phyloP scores from a whole-genome alignment of 2,329 filamentous ascomycete species.

The Dendryphion nanum region DNA sequence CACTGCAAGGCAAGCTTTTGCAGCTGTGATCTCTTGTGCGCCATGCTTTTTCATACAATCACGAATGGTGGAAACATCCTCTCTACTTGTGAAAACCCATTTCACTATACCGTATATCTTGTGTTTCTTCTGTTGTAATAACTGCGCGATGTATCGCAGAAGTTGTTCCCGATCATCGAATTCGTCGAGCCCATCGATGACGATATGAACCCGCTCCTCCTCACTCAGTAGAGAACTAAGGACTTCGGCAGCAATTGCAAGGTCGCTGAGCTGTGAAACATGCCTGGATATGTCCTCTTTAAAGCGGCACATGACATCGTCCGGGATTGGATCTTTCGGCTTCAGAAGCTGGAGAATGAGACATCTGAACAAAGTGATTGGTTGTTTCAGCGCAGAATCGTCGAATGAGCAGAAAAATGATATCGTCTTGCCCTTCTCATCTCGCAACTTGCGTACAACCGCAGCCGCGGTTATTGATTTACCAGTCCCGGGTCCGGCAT shows the following conservation, averaged over 20 bases:
- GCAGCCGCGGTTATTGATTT: conserved; percentile 4
- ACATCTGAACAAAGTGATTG: conserved; percentile 8
- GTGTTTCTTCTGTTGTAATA: conserved; percentile 3
- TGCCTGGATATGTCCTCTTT: conserved; percentile 8
- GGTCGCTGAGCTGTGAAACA: conserved; percentile 3
- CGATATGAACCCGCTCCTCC: conserved; percentile 7
- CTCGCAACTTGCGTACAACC: conserved; percentile 1
- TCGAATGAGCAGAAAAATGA: conserved; percentile 12
- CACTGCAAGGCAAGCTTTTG: conserved; percentile 3
- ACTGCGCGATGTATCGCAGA: not conserved
- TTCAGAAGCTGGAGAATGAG: conserved; percentile 8
- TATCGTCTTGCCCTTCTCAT: conserved; percentile 2
- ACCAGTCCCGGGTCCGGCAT: conserved; percentile 3
- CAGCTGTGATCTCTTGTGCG: conserved; percentile 6
- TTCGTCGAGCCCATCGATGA: conserved; percentile 11
- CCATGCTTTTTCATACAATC: conserved; percentile 1
- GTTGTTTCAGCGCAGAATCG: conserved; percentile 5
- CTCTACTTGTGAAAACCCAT: conserved; percentile 9
- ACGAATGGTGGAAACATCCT: conserved; percentile 4
- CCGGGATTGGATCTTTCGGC: conserved; percentile 5
- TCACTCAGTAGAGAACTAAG: conserved; percentile 6
- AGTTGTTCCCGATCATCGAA: conserved; percentile 1
- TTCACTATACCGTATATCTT: conserved; percentile 11
- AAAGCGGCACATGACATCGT: conserved; percentile 5
- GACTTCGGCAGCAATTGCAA: conserved; percentile 3